Evolutionary conservation across 345 rosid genomes (phyloP).

Genomic region (Trapa bicornis): DNA sequence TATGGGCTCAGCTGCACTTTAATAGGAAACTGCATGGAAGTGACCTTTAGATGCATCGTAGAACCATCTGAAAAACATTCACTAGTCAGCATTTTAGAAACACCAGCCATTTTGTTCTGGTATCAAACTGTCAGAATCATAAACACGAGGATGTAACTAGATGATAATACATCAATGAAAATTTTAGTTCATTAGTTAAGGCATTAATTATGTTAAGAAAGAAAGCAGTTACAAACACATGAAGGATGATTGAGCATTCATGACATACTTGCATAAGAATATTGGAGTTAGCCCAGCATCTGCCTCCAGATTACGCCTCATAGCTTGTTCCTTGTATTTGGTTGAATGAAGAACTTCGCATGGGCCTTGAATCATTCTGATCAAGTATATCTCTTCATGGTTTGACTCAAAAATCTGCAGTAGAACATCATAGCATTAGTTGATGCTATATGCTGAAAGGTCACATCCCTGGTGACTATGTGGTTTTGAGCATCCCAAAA

Average conservation of each 20-base stretch:
- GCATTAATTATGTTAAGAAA: background rate
- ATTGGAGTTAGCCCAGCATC: constrained; percentile 21
- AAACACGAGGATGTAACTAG: constrained; percentile 2
- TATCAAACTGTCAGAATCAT: background rate
- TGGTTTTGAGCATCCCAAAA: background rate
- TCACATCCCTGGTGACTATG: background rate
- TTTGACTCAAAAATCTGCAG: constrained; percentile 58
- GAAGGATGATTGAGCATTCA: background rate
- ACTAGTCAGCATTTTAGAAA: background rate
- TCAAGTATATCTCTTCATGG: constrained; percentile 34
- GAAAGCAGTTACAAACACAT: background rate
- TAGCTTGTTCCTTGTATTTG: constrained; percentile 40
- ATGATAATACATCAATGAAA: background rate
- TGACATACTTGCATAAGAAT: constrained; percentile 54
- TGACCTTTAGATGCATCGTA: constrained; percentile 43
- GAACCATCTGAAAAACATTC: constrained; percentile 37
- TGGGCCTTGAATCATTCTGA: constrained; percentile 41
- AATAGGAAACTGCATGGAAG: constrained; percentile 46
- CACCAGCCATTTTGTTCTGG: background rate
- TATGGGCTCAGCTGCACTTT: background rate
- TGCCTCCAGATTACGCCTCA: constrained; percentile 27
- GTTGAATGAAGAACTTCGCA: constrained; percentile 44
- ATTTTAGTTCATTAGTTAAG: background rate
- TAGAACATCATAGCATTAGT: background rate
- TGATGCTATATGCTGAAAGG: background rate